Base-by-base conservation (phyloP, 805 yeast genomes). In the Pichia exigua region DNA sequence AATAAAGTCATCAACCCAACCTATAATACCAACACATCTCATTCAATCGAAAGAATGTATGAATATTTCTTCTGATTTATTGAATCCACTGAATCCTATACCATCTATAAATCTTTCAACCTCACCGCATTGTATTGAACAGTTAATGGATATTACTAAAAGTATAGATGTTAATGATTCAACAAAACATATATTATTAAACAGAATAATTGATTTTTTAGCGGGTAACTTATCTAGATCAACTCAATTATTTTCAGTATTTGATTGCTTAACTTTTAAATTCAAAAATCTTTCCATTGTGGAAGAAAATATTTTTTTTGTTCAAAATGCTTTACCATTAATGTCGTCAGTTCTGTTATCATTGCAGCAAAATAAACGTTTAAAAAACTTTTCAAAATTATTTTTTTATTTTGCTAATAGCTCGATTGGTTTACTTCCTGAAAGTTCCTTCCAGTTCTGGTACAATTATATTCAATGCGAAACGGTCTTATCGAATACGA, bases 361-460 rank as follows among this genome's bases (percentile, higher is more conserved):
- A 7, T 18, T 15, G 18, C 21, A 35, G 27, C 62, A 63, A 20
- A 51, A 50, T 2, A 76, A 73, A 54, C 61, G 83, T 51, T 60
- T 75, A 8, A 65, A 71, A 46, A 78, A 77, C 57, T 54, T 79
- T 4, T 72, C 81, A 3, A 77, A 75, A 54, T 46, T 79, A 13
- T 61, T 71, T 8, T 78, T 69, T 57, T 73, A 75, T 52, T 58
- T 67, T 46, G 78, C 75, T 0, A 65, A 61, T 10, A 62, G 54
- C 38, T 47, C 60, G 24, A 39, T 62, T 5, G 53, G 42, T 18
- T 21, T 8, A 2, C 47, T 58, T 18, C 44, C 48, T 22, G 47
- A 48, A 4, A 59, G 55, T 42, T 58, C 55, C 10, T 39, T 58
- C 1, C 50, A 28, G 8, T 56, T 52, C 46, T 69, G 66, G 63